A percentile compares a stretch with the other conserved stretches of the same genome.
Evolutionary conservation across 1,139 yeast species (phyloP).

Genomic region (Yueomyces sp.): DNA sequence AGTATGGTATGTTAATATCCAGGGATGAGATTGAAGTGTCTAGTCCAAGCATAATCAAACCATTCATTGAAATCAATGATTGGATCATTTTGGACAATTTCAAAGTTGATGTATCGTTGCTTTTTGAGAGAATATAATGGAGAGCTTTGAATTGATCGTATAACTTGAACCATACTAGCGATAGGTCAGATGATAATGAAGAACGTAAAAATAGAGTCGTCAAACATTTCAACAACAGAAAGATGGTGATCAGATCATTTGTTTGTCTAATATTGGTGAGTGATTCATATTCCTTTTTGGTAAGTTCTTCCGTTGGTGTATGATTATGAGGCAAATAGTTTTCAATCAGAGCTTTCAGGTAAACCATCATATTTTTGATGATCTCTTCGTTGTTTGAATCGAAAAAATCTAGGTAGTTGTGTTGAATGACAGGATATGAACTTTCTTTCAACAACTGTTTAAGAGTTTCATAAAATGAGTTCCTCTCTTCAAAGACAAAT

Average conservation of each 20-base stretch:
- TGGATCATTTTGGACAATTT: conserved; percentile 33
- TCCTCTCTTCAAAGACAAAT: conserved; percentile 20
- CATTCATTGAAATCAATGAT: conserved; percentile 36
- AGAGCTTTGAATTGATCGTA: conserved; percentile 35
- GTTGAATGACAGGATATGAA: conserved; percentile 25
- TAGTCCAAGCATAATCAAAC: conserved; percentile 43
- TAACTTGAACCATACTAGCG: conserved; percentile 45
- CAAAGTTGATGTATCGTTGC: conserved; percentile 23
- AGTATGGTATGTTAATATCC: conserved; percentile 28
- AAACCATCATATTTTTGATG: conserved; percentile 20
- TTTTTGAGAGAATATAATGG: conserved; percentile 10
- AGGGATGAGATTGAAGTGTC: conserved; percentile 34
- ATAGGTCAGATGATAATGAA: conserved; percentile 20
- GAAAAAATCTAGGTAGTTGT: conserved; percentile 30
- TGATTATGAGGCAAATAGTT: conserved; percentile 1
- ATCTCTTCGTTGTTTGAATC: conserved; percentile 25
- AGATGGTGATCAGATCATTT: conserved; percentile 27
- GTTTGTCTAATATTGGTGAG: conserved; percentile 26
- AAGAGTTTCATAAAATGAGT: conserved; percentile 29
- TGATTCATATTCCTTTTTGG: conserved; percentile 6
- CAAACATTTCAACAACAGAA: no score
- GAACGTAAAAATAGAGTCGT: conserved; percentile 26
- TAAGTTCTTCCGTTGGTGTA: not conserved
- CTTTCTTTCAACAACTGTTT: conserved; percentile 28
- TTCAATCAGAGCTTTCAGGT: conserved; percentile 10